Evolutionary conservation across 352 stramenopile genomes (phyloP).

Genomic region (Aphanomyces astaci): DNA sequence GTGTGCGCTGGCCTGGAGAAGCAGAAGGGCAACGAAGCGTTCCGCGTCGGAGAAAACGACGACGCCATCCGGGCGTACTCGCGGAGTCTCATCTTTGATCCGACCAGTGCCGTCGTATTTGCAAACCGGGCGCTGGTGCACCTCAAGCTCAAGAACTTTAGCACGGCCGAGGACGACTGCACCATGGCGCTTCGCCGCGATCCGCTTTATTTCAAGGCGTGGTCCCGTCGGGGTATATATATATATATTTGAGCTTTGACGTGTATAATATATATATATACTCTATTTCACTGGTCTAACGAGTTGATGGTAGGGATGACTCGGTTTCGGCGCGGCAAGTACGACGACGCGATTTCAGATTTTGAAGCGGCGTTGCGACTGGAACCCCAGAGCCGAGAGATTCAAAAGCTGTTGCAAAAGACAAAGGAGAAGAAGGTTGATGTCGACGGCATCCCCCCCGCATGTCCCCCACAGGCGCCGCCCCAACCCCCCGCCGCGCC

Average conservation of each 20-base stretch:
- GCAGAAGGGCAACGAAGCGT: slow-evolving; percentile 92
- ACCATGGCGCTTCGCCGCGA: slow-evolving; percentile 67
- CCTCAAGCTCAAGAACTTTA: slow-evolving; percentile 76
- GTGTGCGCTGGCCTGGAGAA: slow-evolving; percentile 75
- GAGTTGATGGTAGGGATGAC: slow-evolving; percentile 26
- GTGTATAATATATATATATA: too few species aligned
- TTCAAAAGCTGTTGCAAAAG: slow-evolving; percentile 74
- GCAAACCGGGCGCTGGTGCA: slow-evolving; percentile 82
- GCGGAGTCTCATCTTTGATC: slow-evolving; percentile 75
- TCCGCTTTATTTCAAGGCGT: slow-evolving; percentile 80
- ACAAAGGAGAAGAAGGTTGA: slow-evolving; percentile 62
- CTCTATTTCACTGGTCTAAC: too few species aligned
- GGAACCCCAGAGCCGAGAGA: slow-evolving; percentile 59
- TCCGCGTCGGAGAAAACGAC: slow-evolving; percentile 76
- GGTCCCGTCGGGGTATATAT: slow-evolving; percentile 81
- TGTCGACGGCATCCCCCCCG: slow-evolving; percentile 53
- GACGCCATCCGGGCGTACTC: slow-evolving; percentile 85
- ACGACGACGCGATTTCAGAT: slow-evolving; percentile 69
- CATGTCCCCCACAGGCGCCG: too few species aligned
- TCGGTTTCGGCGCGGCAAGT: slow-evolving; percentile 79
- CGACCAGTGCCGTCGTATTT: slow-evolving; percentile 67
- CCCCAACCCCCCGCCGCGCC: not conserved
- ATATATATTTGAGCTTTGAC: too few species aligned
- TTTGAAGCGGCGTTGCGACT: slow-evolving; percentile 62
- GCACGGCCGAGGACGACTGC: slow-evolving; percentile 81